A percentile compares a stretch with the other conserved stretches of the same genome.
phyloP scores from a whole-genome alignment of 192 early-diverging fungal genomes.

The Chytriomyces sp. region DNA sequence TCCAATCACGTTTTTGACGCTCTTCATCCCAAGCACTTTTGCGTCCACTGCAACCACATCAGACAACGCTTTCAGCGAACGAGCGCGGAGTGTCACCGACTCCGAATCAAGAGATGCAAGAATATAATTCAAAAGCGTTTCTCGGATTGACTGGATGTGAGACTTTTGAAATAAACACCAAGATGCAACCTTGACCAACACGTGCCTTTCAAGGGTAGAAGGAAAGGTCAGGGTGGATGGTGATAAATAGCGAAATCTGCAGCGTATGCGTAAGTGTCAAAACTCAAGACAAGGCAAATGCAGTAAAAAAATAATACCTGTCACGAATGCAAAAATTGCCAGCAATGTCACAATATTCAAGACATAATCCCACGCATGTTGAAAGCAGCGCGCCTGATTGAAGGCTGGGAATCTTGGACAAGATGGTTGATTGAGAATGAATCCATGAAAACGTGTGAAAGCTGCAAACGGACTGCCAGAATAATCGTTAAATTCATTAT shows the following conservation, averaged over 20 bases:
- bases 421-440: neutral
- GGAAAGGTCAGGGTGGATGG: neutral
- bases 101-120: slow-evolving; percentile 66
- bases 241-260: neutral
- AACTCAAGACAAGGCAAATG: neutral
- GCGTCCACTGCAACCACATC: slow-evolving; percentile 74
- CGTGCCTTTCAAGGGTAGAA: neutral
- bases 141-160: slow-evolving; percentile 5
- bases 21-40: slow-evolving; percentile 62
- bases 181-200: neutral
- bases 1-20: slow-evolving; percentile 73
- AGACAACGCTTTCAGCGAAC: slow-evolving; percentile 79
- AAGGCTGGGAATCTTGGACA: neutral
- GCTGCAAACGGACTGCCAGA: neutral
- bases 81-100: slow-evolving; percentile 73
- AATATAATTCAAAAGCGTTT: slow-evolving; percentile 64
- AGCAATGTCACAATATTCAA: slow-evolving; percentile 18
- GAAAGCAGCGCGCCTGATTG: neutral
- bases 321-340: neutral
- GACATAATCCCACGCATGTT: neutral
- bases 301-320: neutral
- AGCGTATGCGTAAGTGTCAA: neutral
- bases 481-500: neutral
- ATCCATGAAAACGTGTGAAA: slow-evolving; percentile 24
- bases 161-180: slow-evolving; percentile 25